These are phyloP conservation scores for Termitomyces sp. DNA, from an alignment of 768 basidiomycete species.

Conservation along the genomic window DNA sequence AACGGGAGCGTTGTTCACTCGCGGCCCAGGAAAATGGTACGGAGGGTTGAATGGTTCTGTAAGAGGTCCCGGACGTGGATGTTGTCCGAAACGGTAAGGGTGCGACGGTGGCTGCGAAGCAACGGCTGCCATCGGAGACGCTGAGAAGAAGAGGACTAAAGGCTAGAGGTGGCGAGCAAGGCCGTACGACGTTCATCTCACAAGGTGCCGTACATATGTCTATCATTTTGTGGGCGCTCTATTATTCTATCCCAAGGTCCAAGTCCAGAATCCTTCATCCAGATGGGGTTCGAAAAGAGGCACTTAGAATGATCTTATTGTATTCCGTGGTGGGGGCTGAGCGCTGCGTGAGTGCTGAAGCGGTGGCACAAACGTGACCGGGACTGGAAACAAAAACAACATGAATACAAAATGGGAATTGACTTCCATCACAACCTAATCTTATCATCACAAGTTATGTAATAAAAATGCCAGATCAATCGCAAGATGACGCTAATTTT, in stretches of 20 bases:
- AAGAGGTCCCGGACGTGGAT: neutral
- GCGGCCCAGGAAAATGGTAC: neutral
- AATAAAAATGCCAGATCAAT: no score
- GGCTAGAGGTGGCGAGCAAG: neutral
- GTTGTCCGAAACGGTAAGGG: neutral
- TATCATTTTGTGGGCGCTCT: neutral
- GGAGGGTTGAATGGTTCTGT: neutral
- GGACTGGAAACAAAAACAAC: neutral
- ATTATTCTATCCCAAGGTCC: constrained; percentile 1
- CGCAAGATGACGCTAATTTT: no score
- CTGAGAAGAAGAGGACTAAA: neutral
- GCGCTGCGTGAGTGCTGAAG: no score
- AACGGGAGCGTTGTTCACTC: neutral
- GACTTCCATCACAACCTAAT: no score
- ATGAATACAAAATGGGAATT: no score
- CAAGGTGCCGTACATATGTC: neutral
- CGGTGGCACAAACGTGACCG: neutral
- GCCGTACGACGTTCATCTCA: neutral
- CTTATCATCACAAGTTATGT: no score
- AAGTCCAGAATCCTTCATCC: neutral
- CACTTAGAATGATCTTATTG: neutral
- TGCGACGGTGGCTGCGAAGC: neutral
- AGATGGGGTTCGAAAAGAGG: neutral
- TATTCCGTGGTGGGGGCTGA: neutral
- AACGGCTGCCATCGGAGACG: neutral